Conservation (phyloP, 768 basidiomycete species). For the Boletus reticulatus region DNA sequence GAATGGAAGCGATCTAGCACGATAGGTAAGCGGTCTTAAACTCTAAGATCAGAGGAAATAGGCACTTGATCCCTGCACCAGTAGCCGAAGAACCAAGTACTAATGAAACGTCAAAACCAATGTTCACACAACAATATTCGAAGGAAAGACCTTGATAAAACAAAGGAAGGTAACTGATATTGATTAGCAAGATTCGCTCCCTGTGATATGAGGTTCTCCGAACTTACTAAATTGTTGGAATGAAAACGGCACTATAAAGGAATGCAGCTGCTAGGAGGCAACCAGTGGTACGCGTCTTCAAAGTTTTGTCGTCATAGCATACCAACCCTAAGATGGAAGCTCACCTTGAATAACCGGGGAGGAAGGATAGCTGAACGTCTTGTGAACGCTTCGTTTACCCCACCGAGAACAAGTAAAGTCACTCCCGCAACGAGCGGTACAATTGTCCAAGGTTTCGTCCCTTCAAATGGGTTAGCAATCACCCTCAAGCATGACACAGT, state of each 20-base stretch:
- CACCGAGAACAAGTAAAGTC: constrained; percentile 46
- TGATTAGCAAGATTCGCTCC: background rate
- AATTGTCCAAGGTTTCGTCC: constrained; percentile 58
- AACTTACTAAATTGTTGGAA: constrained; percentile 38
- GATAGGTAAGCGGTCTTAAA: background rate
- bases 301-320: background rate
- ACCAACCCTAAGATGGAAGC: background rate
- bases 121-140: background rate
- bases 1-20: constrained; percentile 65
- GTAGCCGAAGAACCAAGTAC: constrained; percentile 73
- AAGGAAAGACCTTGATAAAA: constrained; percentile 53
- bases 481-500: background rate
- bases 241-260: constrained; percentile 62
- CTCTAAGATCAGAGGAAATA: constrained; percentile 37
- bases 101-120: background rate
- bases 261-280: constrained; percentile 57
- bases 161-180: constrained; percentile 58
- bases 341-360: constrained; percentile 67
- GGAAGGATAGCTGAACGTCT: constrained; percentile 68
- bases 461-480: constrained; percentile 27
- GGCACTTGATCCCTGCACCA: constrained; percentile 60
- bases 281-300: constrained; percentile 65
- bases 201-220: background rate
- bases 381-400: constrained; percentile 59
- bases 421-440: constrained; percentile 55